Conservation (phyloP, 148 eudicot species). For the Vaccinium corymbosum region DNA sequence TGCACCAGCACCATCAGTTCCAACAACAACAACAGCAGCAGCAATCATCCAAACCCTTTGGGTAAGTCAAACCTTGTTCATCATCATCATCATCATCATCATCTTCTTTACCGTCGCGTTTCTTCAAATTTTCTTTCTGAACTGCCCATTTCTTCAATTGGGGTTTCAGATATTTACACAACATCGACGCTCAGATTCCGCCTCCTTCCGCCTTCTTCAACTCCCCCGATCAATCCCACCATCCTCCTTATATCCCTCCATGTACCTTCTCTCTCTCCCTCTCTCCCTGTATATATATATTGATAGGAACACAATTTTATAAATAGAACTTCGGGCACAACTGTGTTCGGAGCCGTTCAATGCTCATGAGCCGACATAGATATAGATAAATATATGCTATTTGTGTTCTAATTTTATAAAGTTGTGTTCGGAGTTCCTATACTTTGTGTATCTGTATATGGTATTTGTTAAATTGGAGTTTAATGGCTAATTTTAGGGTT, state of each 20-base stretch:
- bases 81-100: background rate
- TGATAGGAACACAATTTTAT: background rate
- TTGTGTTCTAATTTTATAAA: background rate
- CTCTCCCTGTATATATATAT: background rate
- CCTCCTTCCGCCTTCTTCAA: slow-evolving; percentile 34
- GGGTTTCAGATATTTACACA: slow-evolving; percentile 36
- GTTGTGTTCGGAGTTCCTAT: background rate
- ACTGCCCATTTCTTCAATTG: background rate
- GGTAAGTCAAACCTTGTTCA: slow-evolving; percentile 17
- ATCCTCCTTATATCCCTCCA: slow-evolving; percentile 56
- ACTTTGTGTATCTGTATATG: too few species aligned
- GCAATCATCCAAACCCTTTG: slow-evolving; percentile 30
- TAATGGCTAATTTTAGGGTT: slow-evolving; percentile 6
- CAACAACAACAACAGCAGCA: slow-evolving; percentile 26
- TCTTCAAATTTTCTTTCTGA: too few species aligned
- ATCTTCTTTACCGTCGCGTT: background rate
- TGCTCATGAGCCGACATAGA: background rate
- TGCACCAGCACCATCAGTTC: slow-evolving; percentile 29
- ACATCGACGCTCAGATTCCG: slow-evolving; percentile 41
- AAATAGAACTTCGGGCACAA: background rate
- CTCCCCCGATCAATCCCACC: slow-evolving; percentile 44
- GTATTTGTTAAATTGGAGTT: background rate
- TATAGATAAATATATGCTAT: too few species aligned
- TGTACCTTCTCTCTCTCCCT: slow-evolving; percentile 28
- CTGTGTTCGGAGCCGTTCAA: background rate